Evolutionary conservation across 1,139 yeast species (phyloP), one percentile per base, ranked within the genome.

Genomic region (Kurtzmaniella quercitrusa): DNA sequence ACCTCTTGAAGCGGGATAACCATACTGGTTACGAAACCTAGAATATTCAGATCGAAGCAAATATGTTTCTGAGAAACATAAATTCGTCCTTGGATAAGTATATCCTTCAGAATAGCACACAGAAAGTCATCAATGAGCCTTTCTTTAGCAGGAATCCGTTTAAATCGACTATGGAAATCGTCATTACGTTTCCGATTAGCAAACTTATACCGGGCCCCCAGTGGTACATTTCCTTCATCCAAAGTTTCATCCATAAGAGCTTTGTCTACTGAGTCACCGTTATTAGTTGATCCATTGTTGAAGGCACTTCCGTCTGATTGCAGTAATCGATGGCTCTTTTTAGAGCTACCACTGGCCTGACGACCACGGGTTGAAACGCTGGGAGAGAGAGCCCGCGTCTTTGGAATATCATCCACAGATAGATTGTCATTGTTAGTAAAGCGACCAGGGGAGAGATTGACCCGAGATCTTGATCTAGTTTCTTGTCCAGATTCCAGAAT

Each of bases 21-120:
- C 25, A 84, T 58, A 49, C 81, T 79, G 7, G 90, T 85, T 1
- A 81, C 83, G 79, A 88, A 80, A 0, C 93, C 93, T 44, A 85
- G 65, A 45, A 85, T 81, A 52, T 84, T 85, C 0, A 90, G 81
- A 50, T 82, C 83, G 63, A 85, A 85, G 49, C 86, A 79, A 14
- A 85, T 62, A 51, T 75, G 77, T 43, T 70, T 70, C 47, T 79
- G 81, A 43, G 84, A 75, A 12, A 85, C 64, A 57, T 81, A 85
- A 66, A 85, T 63, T 51, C 82, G 73, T 7, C 94, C 94, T 52
- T 85, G 94, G 10, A 84, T 73, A 40, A 85, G 65, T 25, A 85
- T 82, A 56, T 85, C 93, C 51, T 79, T 80, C 2, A 82, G 79
- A 27, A 81, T 66, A 0, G 94, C 94, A 70, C 93, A 85, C 38